A percentile compares a stretch with the other conserved stretches of the same genome.
Conservation (phyloP, 345 rosid species). For the Salix suchowensis region DNA sequence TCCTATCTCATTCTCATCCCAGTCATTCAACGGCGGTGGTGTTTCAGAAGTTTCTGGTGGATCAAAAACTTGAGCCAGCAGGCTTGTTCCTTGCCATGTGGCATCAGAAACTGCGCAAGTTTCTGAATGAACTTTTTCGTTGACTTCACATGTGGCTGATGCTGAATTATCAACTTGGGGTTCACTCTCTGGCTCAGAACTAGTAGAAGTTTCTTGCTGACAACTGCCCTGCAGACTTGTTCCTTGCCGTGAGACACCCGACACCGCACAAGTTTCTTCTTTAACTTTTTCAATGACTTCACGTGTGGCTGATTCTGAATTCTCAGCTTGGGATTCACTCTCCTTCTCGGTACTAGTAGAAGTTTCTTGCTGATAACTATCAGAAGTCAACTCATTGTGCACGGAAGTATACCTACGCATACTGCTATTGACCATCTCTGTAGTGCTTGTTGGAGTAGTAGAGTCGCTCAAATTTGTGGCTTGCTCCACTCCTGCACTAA, state of each 20-base stretch:
- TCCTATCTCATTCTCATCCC: slow-evolving; percentile 38
- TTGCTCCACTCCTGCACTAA: slow-evolving; percentile 31
- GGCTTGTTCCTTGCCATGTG: slow-evolving; percentile 16
- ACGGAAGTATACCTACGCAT: slow-evolving; percentile 15
- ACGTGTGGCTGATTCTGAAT: neutral
- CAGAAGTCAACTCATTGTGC: slow-evolving; percentile 4
- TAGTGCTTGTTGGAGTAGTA: slow-evolving; percentile 5
- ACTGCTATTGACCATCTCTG: slow-evolving; percentile 4
- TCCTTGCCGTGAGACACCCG: slow-evolving; percentile 9
- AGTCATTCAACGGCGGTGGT: slow-evolving; percentile 21
- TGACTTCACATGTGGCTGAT: neutral
- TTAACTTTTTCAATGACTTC: slow-evolving; percentile 9
- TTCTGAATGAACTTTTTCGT: slow-evolving; percentile 17
- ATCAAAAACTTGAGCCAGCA: slow-evolving; percentile 9
- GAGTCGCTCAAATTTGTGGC: slow-evolving; percentile 10
- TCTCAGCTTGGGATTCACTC: neutral
- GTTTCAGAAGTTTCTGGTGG: slow-evolving; percentile 22
- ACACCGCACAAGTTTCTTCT: slow-evolving; percentile 14
- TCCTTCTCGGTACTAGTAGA: slow-evolving; percentile 1
- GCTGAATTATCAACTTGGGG: neutral
- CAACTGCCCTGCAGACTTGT: too few relatives aligned
- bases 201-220: neutral
- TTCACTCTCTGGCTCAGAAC: neutral
- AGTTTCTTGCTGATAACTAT: neutral
- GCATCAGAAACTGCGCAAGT: slow-evolving; percentile 13